phyloP scores from a whole-genome alignment of 176 grass and related monocot genomes.

The Poa pratensis region DNA sequence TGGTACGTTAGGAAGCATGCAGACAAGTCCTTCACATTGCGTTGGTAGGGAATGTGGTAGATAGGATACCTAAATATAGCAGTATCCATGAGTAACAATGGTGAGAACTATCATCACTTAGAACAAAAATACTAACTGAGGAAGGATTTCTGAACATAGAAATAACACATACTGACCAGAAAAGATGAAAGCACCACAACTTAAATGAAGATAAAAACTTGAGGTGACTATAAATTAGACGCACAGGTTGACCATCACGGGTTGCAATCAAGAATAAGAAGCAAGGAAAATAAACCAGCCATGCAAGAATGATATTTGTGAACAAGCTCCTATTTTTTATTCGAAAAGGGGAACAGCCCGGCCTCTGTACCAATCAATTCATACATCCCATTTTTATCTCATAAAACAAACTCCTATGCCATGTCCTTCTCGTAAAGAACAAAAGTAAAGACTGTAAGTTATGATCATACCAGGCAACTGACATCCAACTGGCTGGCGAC shows the following conservation, averaged over 20 bases:
- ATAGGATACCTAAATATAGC: slow-evolving; percentile 86
- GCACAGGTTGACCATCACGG: background rate
- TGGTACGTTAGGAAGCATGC: slow-evolving; percentile 96
- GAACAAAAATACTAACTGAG: background rate
- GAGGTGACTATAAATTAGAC: slow-evolving; percentile 15
- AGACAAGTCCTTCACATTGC: slow-evolving; percentile 67
- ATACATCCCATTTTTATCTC: no score
- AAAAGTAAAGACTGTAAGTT: slow-evolving; percentile 24
- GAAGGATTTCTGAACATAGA: slow-evolving; percentile 27
- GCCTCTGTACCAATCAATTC: no score
- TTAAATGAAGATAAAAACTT: slow-evolving; percentile 18
- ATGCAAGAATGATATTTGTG: slow-evolving; percentile 18
- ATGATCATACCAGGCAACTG: slow-evolving; percentile 82
- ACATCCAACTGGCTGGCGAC: slow-evolving; percentile 91
- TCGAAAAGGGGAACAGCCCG: no score
- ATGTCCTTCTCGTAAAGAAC: slow-evolving; percentile 8
- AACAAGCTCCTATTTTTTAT: no score
- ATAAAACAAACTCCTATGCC: slow-evolving; percentile 2
- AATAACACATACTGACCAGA: slow-evolving; percentile 21
- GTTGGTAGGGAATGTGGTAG: slow-evolving; percentile 82
- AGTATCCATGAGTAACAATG: slow-evolving; percentile 37
- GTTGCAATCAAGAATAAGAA: slow-evolving; percentile 20
- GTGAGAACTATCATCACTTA: background rate
- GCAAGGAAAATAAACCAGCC: background rate
- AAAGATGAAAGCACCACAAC: background rate